Evolutionary conservation across 345 rosid genomes (phyloP).

Genomic region (Salix suchowensis): DNA sequence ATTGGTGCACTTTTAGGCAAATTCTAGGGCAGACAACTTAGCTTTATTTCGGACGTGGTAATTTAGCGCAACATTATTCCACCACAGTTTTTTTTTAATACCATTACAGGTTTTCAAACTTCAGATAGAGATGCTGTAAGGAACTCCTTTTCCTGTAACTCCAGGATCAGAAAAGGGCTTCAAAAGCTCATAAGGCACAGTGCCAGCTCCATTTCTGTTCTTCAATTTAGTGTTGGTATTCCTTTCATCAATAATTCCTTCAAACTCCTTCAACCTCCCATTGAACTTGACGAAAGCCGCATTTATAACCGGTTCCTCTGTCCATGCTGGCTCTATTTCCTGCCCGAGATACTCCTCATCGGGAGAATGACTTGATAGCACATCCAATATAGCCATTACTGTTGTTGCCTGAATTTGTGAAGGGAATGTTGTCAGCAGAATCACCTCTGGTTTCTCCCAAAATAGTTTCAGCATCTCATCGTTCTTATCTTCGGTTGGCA

Average conservation of each 20-base stretch:
- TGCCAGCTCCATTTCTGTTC: slow-evolving; percentile 5
- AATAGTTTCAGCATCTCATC: not conserved
- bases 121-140: slow-evolving; percentile 11
- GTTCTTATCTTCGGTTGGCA: not conserved
- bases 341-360: not conserved
- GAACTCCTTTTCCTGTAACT: slow-evolving; percentile 11
- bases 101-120: not conserved
- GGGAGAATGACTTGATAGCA: not conserved
- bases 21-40: not conserved
- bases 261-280: not conserved
- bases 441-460: not conserved
- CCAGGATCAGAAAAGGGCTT: slow-evolving; percentile 9
- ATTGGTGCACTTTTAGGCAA: not conserved
- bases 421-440: not conserved
- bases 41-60: no score
- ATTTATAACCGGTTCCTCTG: not conserved
- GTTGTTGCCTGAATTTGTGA: not conserved
- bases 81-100: no score
- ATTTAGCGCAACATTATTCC: not conserved
- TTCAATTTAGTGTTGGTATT: not conserved
- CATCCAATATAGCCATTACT: not conserved
- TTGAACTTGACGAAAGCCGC: not conserved
- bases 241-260: not conserved
- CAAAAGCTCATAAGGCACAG: slow-evolving; percentile 9
- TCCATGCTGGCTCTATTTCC: not conserved